phyloP scores from a whole-genome alignment of 352 stramenopile species.

The Phytophthora litchii region DNA sequence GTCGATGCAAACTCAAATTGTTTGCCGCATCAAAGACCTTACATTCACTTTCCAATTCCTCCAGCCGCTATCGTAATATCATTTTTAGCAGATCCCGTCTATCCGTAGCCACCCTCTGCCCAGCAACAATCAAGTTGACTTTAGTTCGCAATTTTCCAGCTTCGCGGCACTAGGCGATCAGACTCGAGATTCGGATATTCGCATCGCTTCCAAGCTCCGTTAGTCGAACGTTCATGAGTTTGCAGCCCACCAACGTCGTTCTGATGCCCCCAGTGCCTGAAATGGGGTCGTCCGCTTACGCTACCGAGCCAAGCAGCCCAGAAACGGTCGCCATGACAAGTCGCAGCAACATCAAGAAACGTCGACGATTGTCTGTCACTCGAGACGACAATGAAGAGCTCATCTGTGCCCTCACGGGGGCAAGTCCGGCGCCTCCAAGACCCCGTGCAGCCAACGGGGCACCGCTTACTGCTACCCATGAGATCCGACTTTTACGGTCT shows the following conservation, averaged over 20 bases:
- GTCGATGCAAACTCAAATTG: no score
- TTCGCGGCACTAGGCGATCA: neutral
- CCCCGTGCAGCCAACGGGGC: slow-evolving; percentile 28
- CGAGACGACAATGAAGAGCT: slow-evolving; percentile 16
- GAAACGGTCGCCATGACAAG: slow-evolving; percentile 1
- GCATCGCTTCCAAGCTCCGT: no score
- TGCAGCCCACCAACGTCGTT: slow-evolving; percentile 22
- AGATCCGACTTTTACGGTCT: slow-evolving; percentile 39
- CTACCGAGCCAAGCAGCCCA: slow-evolving; percentile 14
- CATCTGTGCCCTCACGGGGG: slow-evolving; percentile 20
- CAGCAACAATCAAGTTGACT: slow-evolving; percentile 25
- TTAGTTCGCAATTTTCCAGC: slow-evolving; percentile 29
- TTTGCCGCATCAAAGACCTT: no score
- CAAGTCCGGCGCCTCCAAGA: slow-evolving; percentile 11
- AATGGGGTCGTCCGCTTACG: slow-evolving; percentile 14
- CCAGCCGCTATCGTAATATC: slow-evolving; percentile 15
- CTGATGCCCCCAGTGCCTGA: slow-evolving; percentile 24
- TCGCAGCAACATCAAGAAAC: slow-evolving; percentile 23
- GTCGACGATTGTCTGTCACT: slow-evolving; percentile 10
- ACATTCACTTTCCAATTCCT: neutral
- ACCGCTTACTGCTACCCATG: slow-evolving; percentile 35
- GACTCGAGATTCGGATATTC: no score
- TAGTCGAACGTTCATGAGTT: slow-evolving; percentile 9
- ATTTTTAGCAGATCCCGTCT: slow-evolving; percentile 14
- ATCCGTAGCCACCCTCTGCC: slow-evolving; percentile 6